Base-by-base conservation (phyloP, 768 basidiomycete species). In the Cystobasidium onofrii region DNA sequence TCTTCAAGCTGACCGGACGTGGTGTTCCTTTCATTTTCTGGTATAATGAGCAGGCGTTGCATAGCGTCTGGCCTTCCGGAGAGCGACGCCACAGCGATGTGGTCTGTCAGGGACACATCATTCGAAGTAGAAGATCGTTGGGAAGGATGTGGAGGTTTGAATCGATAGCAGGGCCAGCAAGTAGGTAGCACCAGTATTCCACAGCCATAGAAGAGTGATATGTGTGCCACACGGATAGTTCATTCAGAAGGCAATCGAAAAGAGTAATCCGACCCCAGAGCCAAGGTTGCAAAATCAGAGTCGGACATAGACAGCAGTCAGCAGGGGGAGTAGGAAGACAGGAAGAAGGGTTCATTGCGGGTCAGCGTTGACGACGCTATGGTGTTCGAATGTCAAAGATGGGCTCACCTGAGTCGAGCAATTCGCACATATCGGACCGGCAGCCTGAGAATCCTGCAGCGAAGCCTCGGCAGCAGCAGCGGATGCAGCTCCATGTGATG, bases 31-130 rank as follows among this genome's bases (percentile, higher is more conserved):
- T 79, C 77, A 78, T 78, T 69, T 79, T 79, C 64, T 76, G 75
- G 72, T 78, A 78, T n/a, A 79, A 74, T 12, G 76, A 77, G 64
- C 78, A 79, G 17, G 78, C 78, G 36, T 79, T 79, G 76, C 78
- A 79, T n/a, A 79, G 76, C 44, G 78, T 76, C 50, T 77, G 75
- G 12, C 77, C 77, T 54, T 67, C 72, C 60, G 77, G 76, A 60
- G 77, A 75, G 25, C 78, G 75, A 10, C 78, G 74, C 78, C 78
- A 79, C 7, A 79, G 76, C 1, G 78, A 77, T 4, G 78, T 79
- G 6, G 78, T 79, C 77, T 79, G 74, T 17, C 4, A 9, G 33
- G 25, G 46, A 50, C 4, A 12, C 46, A 50, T 20, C 46, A n/a
- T 17, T 7, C 12, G 3, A 50, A 20, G 4, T n/a, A n/a, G n/a